Base-by-base conservation (phyloP, 768 basidiomycete species). In the Suillus brevipes region DNA sequence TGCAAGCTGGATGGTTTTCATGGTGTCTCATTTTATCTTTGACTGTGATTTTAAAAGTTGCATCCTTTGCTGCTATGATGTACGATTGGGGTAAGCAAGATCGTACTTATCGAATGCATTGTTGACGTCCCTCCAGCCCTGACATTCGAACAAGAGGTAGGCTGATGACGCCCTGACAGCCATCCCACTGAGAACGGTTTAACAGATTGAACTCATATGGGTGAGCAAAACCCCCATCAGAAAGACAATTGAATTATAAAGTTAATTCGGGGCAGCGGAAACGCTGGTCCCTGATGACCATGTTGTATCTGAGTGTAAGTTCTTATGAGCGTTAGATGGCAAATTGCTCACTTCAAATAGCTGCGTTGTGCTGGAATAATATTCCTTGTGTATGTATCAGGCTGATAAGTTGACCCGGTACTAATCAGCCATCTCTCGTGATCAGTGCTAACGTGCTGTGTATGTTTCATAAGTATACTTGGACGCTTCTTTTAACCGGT, bases 61-160 rank as follows among this genome's bases (percentile, higher is more conserved):
- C 36, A 38, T 34, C 36, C 3, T 23, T 8, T 9, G 2, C 14
- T 25, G 37, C 14, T 4, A 9, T 57, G 2, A 23, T 38, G 25
- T 57, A 57, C 14, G 56, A 57, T 2, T 56, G 55, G 36, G 36
- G 56, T 57, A 37, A 57, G 56, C 56, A 38, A 57, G 23, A 38
- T 38, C 2, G 23, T 58, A 6, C 23, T 38, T 25, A 58, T 38
- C 8, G 16, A 10, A 25, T 14, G 16, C 4, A 38, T 38, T 10
- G 23, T 5, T n/a, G 23, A 38, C 23, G 12, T 1, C 36, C 13
- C 7, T 38, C 56, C 14, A 38, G 56, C 37, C 25, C 23, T 57
- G 37, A 25, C 56, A 14, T 20, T 16, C 2, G 56, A 37, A 10
- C 14, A 57, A 57, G 56, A 57, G 56, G 56, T 57, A 25, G 7